These are phyloP conservation scores for Calocera cornea DNA, from an alignment of 768 basidiomycete genomes.

Conservation along the genomic window DNA sequence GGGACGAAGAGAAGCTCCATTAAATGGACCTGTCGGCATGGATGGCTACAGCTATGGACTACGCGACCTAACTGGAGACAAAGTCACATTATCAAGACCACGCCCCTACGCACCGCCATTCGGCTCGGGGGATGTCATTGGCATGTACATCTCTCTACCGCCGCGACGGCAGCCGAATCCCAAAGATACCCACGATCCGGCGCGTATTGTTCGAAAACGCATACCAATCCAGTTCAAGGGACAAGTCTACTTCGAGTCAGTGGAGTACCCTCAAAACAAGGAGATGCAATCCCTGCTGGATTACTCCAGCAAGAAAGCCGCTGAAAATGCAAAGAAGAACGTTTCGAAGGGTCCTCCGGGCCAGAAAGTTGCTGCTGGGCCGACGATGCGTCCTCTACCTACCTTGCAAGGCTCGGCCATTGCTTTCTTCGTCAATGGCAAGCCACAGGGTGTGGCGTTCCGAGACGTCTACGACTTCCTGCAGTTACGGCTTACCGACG, in stretches of 20 bases:
- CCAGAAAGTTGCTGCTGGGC: slow-evolving; percentile 9
- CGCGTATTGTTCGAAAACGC: slow-evolving; percentile 72
- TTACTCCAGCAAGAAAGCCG: slow-evolving; percentile 25
- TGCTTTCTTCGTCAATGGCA: slow-evolving; percentile 86
- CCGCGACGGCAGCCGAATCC: slow-evolving; percentile 41
- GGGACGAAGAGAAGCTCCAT: slow-evolving; percentile 81
- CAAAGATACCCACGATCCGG: slow-evolving; percentile 63
- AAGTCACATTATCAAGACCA: slow-evolving; percentile 70
- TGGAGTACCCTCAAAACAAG: slow-evolving; percentile 76
- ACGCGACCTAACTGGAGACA: slow-evolving; percentile 86
- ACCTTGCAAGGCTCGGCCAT: slow-evolving; percentile 51
- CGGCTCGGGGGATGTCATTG: slow-evolving; percentile 73
- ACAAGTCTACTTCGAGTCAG: slow-evolving; percentile 90
- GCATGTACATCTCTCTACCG: slow-evolving; percentile 87
- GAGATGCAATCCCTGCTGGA: slow-evolving; percentile 90
- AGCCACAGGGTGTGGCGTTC: slow-evolving; percentile 71
- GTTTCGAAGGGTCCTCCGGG: slow-evolving; percentile 27
- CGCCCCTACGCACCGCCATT: slow-evolving; percentile 64
- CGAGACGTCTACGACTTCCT: slow-evolving; percentile 80
- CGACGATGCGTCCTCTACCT: slow-evolving; percentile 44
- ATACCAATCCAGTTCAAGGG: slow-evolving; percentile 91
- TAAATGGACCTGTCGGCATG: slow-evolving; percentile 83
- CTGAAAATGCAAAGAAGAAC: slow-evolving; percentile 38
- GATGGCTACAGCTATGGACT: slow-evolving; percentile 89
- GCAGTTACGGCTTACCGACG: slow-evolving; percentile 54